Base-by-base conservation (phyloP, 345 rosid genomes). In the Ceriops decandra region DNA sequence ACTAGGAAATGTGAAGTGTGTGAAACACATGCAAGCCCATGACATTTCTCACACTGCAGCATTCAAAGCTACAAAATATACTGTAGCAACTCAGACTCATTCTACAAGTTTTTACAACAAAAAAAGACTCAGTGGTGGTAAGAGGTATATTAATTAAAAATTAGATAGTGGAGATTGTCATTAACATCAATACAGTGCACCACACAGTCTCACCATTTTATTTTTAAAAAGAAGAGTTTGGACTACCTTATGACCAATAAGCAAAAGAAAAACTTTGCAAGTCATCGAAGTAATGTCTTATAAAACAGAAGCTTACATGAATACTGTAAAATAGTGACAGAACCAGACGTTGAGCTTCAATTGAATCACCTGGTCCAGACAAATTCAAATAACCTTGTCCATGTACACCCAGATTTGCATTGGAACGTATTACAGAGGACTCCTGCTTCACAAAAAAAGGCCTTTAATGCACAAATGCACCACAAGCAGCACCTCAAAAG, bases 371-470 rank as follows among this genome's bases (percentile, higher is more conserved):
- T 46, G 86, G 87, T 67, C 98, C 99, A 11, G 99, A 86, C 72
- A 95, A 75, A 85, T 92, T 90, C 85, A 95, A 78, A 36, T 90
- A 78, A 77, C 99, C 99, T 83, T 95, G 99, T 62, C 99, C 99
- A 73, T 84, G 95, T 82, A 95, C 92, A 76, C 87, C 99, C 71
- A 95, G 85, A 85, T 95, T 92, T 47, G 99, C 97, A 79, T 90
- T 90, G 57, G 99, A 95, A 58, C 78, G 93, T 74, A 95, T 92
- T 72, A 88, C 88, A 74, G 99, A 95, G 66, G 96, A 85, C 67
- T 85, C 96, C 99, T 95, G 87, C 65, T 67, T 67, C 13, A 56
- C 49, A 32, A 52, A 69, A 67, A 56, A 27, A 27, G 22, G 32
- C 17, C 21, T 35, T 62, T 74, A 73, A 79, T 16, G 52, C 35